Evolutionary conservation across 345 rosid genomes (phyloP).

Genomic region (Aethionema arabicum): DNA sequence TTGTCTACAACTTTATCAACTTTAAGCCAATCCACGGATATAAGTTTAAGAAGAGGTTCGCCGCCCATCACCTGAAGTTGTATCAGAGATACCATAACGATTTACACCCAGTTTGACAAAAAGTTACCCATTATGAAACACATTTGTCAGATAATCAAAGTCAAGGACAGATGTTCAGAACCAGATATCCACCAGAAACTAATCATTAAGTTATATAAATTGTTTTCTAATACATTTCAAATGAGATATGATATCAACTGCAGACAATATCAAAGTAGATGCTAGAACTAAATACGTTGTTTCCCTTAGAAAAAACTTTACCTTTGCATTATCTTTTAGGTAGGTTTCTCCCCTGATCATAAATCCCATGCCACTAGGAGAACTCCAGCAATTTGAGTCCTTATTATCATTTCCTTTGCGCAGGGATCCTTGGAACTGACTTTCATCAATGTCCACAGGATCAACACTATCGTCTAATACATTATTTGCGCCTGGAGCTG

Average conservation of each 20-base stretch:
- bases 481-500: slow-evolving; percentile 58
- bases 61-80: slow-evolving; percentile 79
- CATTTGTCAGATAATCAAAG: not conserved
- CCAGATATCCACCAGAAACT: slow-evolving; percentile 1
- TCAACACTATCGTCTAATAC: slow-evolving; percentile 57
- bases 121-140: not conserved
- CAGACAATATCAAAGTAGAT: slow-evolving; percentile 17
- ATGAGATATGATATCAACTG: slow-evolving; percentile 4
- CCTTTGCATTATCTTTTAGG: slow-evolving; percentile 82
- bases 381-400: slow-evolving; percentile 85
- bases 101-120: not conserved
- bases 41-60: slow-evolving; percentile 83
- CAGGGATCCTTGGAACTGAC: slow-evolving; percentile 64
- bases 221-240: slow-evolving; percentile 4
- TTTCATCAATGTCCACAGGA: slow-evolving; percentile 52
- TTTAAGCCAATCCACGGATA: slow-evolving; percentile 91
- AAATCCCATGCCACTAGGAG: slow-evolving; percentile 86
- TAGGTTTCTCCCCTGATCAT: slow-evolving; percentile 94
- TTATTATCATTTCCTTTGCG: slow-evolving; percentile 55
- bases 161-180: slow-evolving; percentile 7
- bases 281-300: not conserved
- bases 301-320: slow-evolving; percentile 21
- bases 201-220: not conserved
- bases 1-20: slow-evolving; percentile 63
- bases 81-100: slow-evolving; percentile 2